phyloP scores from a whole-genome alignment of 1,284 basidiomycete species.

The Wolfiporia cocos region DNA sequence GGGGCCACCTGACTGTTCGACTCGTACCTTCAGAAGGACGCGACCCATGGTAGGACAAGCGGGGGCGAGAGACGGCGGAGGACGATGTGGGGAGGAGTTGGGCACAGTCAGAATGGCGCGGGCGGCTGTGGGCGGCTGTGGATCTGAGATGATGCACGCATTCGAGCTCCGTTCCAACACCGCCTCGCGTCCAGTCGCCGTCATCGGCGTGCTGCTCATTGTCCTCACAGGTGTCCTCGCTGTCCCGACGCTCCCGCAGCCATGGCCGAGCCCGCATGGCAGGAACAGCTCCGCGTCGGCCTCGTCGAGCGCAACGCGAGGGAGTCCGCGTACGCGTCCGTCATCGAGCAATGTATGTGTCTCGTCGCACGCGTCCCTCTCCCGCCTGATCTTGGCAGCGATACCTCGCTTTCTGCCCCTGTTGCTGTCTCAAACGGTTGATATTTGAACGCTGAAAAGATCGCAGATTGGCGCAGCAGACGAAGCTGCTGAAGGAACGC shows the following conservation, averaged over 20 bases:
- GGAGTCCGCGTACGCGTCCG: constrained; percentile 71
- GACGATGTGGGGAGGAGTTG: too few relatives aligned
- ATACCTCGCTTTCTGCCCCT: constrained; percentile 10
- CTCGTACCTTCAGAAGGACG: constrained; percentile 88
- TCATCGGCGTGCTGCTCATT: constrained; percentile 8
- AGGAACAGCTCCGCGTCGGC: constrained; percentile 69
- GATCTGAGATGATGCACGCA: constrained; percentile 18
- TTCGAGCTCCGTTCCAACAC: constrained; percentile 19
- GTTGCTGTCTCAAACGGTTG: constrained; percentile 9
- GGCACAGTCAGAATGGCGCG: constrained; percentile 13
- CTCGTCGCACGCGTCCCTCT: constrained; percentile 8
- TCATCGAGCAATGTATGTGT: constrained; percentile 84
- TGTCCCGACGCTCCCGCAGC: constrained; percentile 5
- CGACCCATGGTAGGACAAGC: constrained; percentile 55
- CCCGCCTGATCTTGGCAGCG: constrained; percentile 16
- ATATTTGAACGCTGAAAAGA: constrained; percentile 47
- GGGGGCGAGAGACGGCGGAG: too few relatives aligned
- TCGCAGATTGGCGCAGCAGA: constrained; percentile 83
- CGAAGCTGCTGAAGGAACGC: constrained; percentile 82
- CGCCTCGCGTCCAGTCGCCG: constrained; percentile 10
- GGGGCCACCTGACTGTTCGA: neutral
- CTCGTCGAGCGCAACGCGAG: constrained; percentile 73
- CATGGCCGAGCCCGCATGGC: constrained; percentile 81
- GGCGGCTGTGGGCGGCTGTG: constrained; percentile 10
- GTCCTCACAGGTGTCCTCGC: neutral